phyloP scores from a whole-genome alignment of 2,329 filamentous ascomycete genomes.

The Anthostomella pinea region DNA sequence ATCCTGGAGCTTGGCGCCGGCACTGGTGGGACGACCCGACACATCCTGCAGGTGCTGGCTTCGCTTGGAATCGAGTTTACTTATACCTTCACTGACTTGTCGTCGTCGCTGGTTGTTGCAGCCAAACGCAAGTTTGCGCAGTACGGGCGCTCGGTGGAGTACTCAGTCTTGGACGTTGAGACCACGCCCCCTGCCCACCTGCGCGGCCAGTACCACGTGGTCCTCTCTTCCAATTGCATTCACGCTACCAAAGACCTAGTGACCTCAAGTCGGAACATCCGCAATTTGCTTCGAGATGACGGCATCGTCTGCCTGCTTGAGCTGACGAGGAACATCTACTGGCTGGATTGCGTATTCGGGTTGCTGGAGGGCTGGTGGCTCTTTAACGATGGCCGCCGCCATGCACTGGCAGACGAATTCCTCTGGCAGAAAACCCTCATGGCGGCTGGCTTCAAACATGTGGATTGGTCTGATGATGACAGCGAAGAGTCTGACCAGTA shows the following conservation, averaged over 20 bases:
- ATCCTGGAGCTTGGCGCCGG: constrained; percentile 6
- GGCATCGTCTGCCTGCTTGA: constrained; percentile 33
- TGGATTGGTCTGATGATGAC: constrained; percentile 26
- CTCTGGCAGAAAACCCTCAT: constrained; percentile 23
- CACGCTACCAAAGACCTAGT: constrained; percentile 33
- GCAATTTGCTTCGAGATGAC: constrained; percentile 25
- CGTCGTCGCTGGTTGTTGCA: constrained; percentile 29
- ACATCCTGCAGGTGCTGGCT: constrained; percentile 28
- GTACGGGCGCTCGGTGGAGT: constrained; percentile 24
- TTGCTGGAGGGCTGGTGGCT: constrained; percentile 37
- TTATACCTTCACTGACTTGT: constrained; percentile 45
- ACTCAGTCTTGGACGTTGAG: constrained; percentile 30
- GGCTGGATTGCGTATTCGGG: constrained; percentile 33
- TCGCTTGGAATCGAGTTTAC: constrained; percentile 23
- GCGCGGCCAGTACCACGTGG: constrained; percentile 25
- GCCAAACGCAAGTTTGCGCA: constrained; percentile 26
- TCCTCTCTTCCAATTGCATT: constrained; percentile 36
- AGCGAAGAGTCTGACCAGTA: constrained; percentile 19
- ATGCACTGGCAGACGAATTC: constrained; percentile 19
- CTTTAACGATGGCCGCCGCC: constrained; percentile 26
- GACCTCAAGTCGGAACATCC: constrained; percentile 24
- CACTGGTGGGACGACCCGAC: constrained; percentile 37
- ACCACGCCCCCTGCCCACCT: constrained; percentile 15
- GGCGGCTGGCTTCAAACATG: constrained; percentile 20
- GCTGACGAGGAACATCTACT: constrained; percentile 25